phyloP scores from a whole-genome alignment of 2,329 filamentous ascomycete species.

The Cladophialophora psammophila region DNA sequence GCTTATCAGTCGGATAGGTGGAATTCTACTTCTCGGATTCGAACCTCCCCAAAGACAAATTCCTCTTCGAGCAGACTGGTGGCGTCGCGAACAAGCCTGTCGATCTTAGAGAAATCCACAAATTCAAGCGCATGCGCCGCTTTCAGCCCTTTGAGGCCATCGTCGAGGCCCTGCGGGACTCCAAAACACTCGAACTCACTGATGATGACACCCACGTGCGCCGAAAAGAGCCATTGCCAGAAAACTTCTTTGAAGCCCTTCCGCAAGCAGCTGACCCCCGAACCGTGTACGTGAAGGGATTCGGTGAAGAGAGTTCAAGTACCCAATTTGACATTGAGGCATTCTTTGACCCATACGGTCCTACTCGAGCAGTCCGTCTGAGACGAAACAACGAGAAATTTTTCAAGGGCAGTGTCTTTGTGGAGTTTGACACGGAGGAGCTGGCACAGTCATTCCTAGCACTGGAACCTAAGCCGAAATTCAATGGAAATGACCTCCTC shows the following conservation, averaged over 20 bases:
- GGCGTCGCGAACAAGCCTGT: constrained; percentile 84
- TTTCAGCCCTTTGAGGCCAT: constrained; percentile 89
- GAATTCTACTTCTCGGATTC: constrained; percentile 96
- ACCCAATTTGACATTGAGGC: constrained; percentile 94
- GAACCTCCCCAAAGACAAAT: constrained; percentile 88
- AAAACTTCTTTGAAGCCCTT: constrained; percentile 63
- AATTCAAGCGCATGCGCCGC: constrained; percentile 93
- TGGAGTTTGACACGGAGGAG: constrained; percentile 85
- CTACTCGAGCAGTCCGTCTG: constrained; percentile 82
- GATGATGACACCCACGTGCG: constrained; percentile 76
- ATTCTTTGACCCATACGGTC: constrained; percentile 83
- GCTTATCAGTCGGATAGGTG: constrained; percentile 62
- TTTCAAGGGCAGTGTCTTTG: constrained; percentile 97
- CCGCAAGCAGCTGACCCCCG: constrained; percentile 67
- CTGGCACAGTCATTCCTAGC: constrained; percentile 80
- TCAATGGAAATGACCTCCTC: constrained; percentile 78
- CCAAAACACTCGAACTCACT: constrained; percentile 73
- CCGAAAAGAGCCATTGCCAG: constrained; percentile 74
- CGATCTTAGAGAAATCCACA: constrained; percentile 76
- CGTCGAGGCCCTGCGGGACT: constrained; percentile 81
- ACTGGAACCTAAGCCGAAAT: constrained; percentile 81
- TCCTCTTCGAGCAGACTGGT: constrained; percentile 78
- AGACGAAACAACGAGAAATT: constrained; percentile 74
- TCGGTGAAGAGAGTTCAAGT: constrained; percentile 80
- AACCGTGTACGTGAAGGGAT: constrained; percentile 92